phyloP scores from a whole-genome alignment of 139 green algal genomes.

The Chlamydomonas sphaeroides region DNA sequence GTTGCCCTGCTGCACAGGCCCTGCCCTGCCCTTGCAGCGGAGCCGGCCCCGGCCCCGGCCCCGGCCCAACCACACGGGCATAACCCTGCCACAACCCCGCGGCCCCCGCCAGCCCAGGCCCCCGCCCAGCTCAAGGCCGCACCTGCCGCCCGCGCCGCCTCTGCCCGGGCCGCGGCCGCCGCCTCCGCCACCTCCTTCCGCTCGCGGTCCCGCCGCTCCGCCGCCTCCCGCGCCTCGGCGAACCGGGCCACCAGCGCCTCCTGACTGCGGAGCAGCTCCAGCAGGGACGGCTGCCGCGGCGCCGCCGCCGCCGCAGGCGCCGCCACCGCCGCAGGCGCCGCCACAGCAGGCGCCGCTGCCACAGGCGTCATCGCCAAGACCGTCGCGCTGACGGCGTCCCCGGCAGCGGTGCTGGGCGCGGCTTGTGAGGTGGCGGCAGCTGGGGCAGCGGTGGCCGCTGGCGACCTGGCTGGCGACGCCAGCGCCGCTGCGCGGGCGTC shows the following conservation, averaged over 20 bases:
- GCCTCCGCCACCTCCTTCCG: background rate
- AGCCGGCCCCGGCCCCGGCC: no score
- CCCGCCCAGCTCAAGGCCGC: no score
- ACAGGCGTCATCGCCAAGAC: no score
- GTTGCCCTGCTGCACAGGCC: no score
- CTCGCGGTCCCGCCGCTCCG: background rate
- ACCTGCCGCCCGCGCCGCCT: background rate
- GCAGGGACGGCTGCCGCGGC: background rate
- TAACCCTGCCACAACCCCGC: no score
- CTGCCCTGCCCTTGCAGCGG: no score
- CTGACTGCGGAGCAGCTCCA: slow-evolving; percentile 24
- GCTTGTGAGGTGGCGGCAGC: background rate
- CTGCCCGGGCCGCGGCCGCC: background rate
- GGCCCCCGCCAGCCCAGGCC: no score
- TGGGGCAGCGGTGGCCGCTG: background rate
- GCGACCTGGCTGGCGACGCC: background rate
- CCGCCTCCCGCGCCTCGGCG: background rate
- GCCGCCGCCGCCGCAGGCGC: background rate
- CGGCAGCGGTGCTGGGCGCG: background rate
- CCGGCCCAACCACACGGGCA: no score
- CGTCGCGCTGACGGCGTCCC: no score
- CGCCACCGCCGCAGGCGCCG: background rate
- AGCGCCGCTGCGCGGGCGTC: background rate
- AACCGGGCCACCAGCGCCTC: slow-evolving; percentile 1
- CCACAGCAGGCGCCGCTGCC: background rate